Percentiles rank a stretch among this genome's conserved stretches.
Evolutionary conservation across 805 yeast species (phyloP).

Genomic region (Maudiozyma barnettii): DNA sequence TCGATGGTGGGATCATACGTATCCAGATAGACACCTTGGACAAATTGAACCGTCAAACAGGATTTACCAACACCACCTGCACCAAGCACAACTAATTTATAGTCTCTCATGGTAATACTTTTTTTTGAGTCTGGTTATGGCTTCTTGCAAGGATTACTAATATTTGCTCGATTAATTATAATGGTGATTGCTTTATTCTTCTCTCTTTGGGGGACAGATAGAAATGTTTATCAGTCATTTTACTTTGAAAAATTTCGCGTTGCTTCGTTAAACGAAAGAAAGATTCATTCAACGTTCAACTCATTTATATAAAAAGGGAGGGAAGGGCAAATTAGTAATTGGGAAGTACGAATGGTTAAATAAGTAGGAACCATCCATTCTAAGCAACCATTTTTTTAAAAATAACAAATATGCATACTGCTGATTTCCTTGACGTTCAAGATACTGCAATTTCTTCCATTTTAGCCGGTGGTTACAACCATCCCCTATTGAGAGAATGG

Average conservation of each 20-base stretch:
- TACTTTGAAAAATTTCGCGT: background rate
- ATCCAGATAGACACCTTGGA: constrained; percentile 82
- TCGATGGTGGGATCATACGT: constrained; percentile 96
- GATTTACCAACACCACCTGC: constrained; percentile 98
- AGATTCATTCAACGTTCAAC: too few relatives aligned
- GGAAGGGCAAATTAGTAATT: too few relatives aligned
- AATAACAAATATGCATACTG: constrained; percentile 42
- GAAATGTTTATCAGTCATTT: background rate
- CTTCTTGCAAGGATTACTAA: background rate
- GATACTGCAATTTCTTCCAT: constrained; percentile 63
- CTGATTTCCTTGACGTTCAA: constrained; percentile 53
- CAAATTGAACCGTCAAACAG: constrained; percentile 84
- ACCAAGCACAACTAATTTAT: constrained; percentile 84
- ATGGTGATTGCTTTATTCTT: background rate
- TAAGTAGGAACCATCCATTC: too few relatives aligned
- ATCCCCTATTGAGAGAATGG: constrained; percentile 84
- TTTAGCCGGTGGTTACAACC: constrained; percentile 90
- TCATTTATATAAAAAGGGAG: too few relatives aligned
- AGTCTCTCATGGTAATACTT: constrained; percentile 42
- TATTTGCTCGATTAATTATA: background rate
- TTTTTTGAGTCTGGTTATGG: background rate
- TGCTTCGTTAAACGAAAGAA: too few relatives aligned
- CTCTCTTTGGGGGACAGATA: background rate
- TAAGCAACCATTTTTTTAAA: too few relatives aligned
- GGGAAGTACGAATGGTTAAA: too few relatives aligned